Evolutionary conservation across 2,329 filamentous ascomycete genomes (phyloP).

Genomic region (Hypoxylon rubiginosum): DNA sequence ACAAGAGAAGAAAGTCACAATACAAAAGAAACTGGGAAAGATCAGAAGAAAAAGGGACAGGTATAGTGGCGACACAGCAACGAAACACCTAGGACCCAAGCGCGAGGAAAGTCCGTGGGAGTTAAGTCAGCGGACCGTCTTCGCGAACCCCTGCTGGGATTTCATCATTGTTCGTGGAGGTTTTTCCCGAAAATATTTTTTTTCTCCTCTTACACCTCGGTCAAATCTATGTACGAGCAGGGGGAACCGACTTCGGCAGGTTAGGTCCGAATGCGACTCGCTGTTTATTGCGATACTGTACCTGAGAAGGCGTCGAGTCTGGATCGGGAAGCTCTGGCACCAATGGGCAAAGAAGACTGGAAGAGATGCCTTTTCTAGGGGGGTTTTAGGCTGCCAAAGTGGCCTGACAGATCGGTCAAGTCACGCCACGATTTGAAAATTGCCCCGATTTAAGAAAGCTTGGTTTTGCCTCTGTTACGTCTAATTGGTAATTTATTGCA

Average conservation of each 20-base stretch:
- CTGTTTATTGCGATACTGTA: constrained; percentile 34
- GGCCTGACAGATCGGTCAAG: constrained; percentile 40
- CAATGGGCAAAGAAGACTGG: constrained; percentile 35
- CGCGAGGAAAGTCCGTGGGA: constrained; percentile 32
- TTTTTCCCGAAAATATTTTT: constrained; percentile 39
- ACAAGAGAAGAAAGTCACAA: constrained; percentile 14
- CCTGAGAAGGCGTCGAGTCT: constrained; percentile 31
- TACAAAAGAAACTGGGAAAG: constrained; percentile 19
- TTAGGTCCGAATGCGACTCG: constrained; percentile 36
- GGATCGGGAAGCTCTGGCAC: constrained; percentile 41
- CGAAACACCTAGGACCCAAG: constrained; percentile 1
- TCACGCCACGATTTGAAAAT: constrained; percentile 38
- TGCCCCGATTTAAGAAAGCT: constrained; percentile 42
- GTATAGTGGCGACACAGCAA: constrained; percentile 27
- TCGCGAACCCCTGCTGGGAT: constrained; percentile 37
- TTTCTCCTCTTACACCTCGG: constrained; percentile 43
- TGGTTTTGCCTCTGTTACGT: constrained; percentile 29
- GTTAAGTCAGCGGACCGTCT: constrained; percentile 29
- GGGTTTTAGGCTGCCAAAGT: constrained; percentile 44
- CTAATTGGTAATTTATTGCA: constrained; percentile 36
- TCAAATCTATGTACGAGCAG: constrained; percentile 36
- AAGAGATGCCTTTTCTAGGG: constrained; percentile 40
- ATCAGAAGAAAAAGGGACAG: constrained; percentile 23
- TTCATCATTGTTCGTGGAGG: constrained; percentile 41
- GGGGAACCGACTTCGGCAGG: constrained; percentile 38